These are phyloP conservation scores for Schwanniomyces sp. DNA, from an alignment of 805 yeast species.

Conservation along the genomic window DNA sequence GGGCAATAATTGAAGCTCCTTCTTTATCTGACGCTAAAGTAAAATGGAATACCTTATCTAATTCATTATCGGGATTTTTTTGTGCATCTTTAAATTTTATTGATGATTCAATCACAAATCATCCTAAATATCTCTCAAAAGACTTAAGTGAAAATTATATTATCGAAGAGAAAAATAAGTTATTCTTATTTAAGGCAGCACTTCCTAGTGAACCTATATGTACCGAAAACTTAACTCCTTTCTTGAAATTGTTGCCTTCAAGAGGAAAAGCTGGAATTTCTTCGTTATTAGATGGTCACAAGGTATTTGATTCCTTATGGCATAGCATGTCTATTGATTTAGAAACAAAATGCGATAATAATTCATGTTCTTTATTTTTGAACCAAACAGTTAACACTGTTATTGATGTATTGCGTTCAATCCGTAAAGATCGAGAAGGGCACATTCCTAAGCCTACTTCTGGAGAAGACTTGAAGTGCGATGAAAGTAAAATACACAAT, in stretches of 20 bases:
- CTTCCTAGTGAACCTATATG: slow-evolving; percentile 94
- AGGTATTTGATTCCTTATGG: slow-evolving; percentile 89
- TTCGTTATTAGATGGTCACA: slow-evolving; percentile 84
- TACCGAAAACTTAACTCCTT: slow-evolving; percentile 95
- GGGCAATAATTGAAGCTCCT: slow-evolving; percentile 78
- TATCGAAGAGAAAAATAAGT: slow-evolving; percentile 21
- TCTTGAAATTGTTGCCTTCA: slow-evolving; percentile 84
- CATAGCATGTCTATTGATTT: slow-evolving; percentile 90
- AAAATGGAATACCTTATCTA: slow-evolving; percentile 71
- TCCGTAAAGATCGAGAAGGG: slow-evolving; percentile 56
- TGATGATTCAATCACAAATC: slow-evolving; percentile 74
- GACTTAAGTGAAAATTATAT: slow-evolving; percentile 22
- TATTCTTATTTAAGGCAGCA: slow-evolving; percentile 74
- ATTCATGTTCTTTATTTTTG: slow-evolving; percentile 52
- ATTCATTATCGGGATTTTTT: slow-evolving; percentile 83
- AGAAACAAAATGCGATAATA: slow-evolving; percentile 49
- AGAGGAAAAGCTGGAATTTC: slow-evolving; percentile 89
- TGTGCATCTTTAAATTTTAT: slow-evolving; percentile 94
- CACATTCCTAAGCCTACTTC: slow-evolving; percentile 82
- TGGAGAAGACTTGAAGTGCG: slow-evolving; percentile 74
- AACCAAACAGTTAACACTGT: slow-evolving; percentile 70
- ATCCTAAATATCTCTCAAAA: slow-evolving; percentile 46
- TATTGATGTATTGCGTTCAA: slow-evolving; percentile 63
- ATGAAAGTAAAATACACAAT: slow-evolving; percentile 55
- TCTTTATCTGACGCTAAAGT: slow-evolving; percentile 52